Percentiles rank a stretch among this genome's conserved stretches.
phyloP scores from a whole-genome alignment of 495 filamentous ascomycete genomes.

The Sordaria brevicollis region DNA sequence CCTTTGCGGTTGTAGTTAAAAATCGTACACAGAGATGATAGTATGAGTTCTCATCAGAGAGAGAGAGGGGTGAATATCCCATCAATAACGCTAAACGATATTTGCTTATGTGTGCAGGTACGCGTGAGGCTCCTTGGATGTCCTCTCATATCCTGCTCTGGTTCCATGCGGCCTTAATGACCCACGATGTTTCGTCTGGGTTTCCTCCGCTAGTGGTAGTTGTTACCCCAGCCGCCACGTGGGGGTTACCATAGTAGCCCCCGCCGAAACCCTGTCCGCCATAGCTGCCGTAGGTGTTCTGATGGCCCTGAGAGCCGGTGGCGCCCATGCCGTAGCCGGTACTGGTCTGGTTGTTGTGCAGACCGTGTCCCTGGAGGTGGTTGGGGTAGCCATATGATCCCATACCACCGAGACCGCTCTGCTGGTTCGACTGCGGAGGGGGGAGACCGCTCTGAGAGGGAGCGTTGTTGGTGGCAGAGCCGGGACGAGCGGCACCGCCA shows the following conservation, averaged over 20 bases:
- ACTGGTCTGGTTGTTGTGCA: slow-evolving; percentile 53
- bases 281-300: slow-evolving; percentile 47
- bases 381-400: slow-evolving; percentile 64
- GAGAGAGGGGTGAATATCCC: neutral
- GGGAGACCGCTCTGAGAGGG: slow-evolving; percentile 59
- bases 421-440: slow-evolving; percentile 60
- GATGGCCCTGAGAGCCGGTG: slow-evolving; percentile 54
- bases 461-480: slow-evolving; percentile 69
- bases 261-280: slow-evolving; percentile 43
- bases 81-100: neutral
- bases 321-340: slow-evolving; percentile 60
- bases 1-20: neutral
- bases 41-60: neutral
- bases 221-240: slow-evolving; percentile 56
- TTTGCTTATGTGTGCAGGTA: neutral
- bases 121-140: neutral
- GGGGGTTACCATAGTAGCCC: slow-evolving; percentile 43
- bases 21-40: neutral
- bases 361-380: slow-evolving; percentile 51
- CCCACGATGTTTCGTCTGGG: neutral
- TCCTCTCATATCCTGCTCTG: neutral
- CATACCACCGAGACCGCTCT: slow-evolving; percentile 34
- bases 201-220: slow-evolving; percentile 43
- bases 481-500: slow-evolving; percentile 68
- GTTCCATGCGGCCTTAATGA: neutral